These are phyloP conservation scores for Coniochaeta ligniaria DNA, from an alignment of 2,329 filamentous ascomycete species.

Conservation along the genomic window DNA sequence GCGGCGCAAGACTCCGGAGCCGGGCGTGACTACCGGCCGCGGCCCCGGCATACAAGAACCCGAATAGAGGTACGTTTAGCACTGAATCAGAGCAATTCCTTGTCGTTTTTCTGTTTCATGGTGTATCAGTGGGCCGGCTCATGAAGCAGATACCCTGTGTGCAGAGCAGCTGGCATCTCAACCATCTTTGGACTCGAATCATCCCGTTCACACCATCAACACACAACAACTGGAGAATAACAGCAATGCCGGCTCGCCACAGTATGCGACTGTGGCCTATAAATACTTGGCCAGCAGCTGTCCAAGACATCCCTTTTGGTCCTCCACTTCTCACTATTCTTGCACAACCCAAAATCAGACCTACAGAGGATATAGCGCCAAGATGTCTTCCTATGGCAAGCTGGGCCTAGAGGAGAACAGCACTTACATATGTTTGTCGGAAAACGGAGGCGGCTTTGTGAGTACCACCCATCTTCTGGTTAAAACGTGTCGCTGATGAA, in stretches of 20 bases:
- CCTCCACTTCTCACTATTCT: not conserved
- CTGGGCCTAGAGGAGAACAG: not conserved
- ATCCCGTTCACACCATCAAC: no score
- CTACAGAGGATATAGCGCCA: not conserved
- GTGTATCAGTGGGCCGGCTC: not conserved
- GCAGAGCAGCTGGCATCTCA: not conserved
- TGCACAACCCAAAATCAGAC: not conserved
- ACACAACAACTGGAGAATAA: not conserved
- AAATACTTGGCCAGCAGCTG: not conserved
- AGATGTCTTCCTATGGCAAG: not conserved
- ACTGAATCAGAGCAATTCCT: not conserved
- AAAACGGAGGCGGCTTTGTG: not conserved
- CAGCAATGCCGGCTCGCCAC: not conserved
- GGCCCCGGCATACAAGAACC: not conserved
- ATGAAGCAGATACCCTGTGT: not conserved
- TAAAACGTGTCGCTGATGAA: not conserved
- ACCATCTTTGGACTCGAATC: not conserved
- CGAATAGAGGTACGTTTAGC: not conserved
- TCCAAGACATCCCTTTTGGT: not conserved
- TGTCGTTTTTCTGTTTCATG: not conserved
- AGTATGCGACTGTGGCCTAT: not conserved
- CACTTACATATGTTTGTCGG: not conserved
- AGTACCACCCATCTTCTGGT: not conserved
- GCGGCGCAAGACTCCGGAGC: not conserved
- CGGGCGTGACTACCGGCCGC: not conserved